Evolutionary conservation across 2,329 filamentous ascomycete species (phyloP), one percentile per base, ranked within the genome.

Genomic region (Anthostomella pinea): DNA sequence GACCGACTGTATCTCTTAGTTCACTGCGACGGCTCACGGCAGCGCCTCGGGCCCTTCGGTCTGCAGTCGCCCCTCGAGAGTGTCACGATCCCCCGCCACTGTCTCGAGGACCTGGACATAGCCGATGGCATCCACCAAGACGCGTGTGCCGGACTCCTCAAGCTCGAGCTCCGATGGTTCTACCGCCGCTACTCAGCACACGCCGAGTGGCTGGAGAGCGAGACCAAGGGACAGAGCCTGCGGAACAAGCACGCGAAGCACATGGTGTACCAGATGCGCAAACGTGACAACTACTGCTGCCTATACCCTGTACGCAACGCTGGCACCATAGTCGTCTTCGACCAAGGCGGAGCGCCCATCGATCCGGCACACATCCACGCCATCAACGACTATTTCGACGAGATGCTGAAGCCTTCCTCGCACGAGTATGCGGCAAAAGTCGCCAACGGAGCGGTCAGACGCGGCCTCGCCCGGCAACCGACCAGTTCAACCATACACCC

Each of bases 161-260:
- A 42, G 29, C 24, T 45, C 7, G 39, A 35, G 4, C 39, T 45
- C 9, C 19, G 28, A n/a, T 45, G 43, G 43, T 39, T 26, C 18
- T 32, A 37, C 17, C 43, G 43, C 23, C 30, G 23, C 10, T 24
- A 22, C 8, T 14, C 33, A 11, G 5, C 19, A 6, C 9, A 10
- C 10, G 17, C 15, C 5, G 27, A 38, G 8, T 45, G 34, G 31
- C 33, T 28, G 11, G 19, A 17, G 6, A 9, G 9, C 6, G 37
- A 35, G 7, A 26, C 33, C 14, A 33, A 11, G 8, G 8, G 22
- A n/a, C 22, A 20, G n/a, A n/a, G 17, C 10, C 24, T 41, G 10
- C 34, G 35, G 14, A 45, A 45, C 31, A n/a, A 15, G 11, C 10
- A 11, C 5, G 42, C 38, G 6, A 25, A 26, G 9, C 22, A 41